Evolutionary conservation across 768 basidiomycete species (phyloP), one percentile per base, ranked within the genome.

Genomic region (Phanerochaete sordida): DNA sequence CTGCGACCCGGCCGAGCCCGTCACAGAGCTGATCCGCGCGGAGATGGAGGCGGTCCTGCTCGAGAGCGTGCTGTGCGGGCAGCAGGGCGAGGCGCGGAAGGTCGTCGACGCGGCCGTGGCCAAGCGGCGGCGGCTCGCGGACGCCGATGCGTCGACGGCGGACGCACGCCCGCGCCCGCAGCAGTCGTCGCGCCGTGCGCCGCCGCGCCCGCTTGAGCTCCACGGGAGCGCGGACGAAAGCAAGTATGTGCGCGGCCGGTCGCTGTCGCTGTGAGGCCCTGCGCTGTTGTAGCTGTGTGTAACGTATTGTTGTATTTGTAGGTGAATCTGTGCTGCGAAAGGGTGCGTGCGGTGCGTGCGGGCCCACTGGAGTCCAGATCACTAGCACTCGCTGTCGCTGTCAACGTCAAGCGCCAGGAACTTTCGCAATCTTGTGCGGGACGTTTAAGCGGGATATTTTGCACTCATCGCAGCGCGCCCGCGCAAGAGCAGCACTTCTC

Each of bases 21-120:
- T 78, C 12, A 72, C 85, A 54, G 74, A 73, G 12, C 48, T 70
- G 50, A 70, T 90, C 50, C 69, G 77, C 49, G 60, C 69, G 16
- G 87, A 88, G 71, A 86, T 91, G 78, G 82, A 86, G 69, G 76
- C 83, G 43, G 76, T 90, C 66, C 72, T 89, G 49, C 78, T 91
- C 2, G 90, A 90, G 72, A 75, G 75, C 31, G 82, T 80, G 65
- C 72, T 91, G 43, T 83, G 79, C 72, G 24, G 31, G 8, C 77
- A 74, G 55, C 81, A 81, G 43, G 39, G 39, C 8, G 39, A 43
- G 19, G 39, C 39, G 56, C 73, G 73, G 65, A 79, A 70, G 47
- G 65, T 65, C 48, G 52, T 65, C 37, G 54, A 59, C 45, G 30
- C 31, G 47, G 57, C 46, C 15, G 57, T 48, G 12, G 16, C 2